Base-by-base conservation (phyloP, 208 protist species). In the Crithidia acanthocephali region DNA sequence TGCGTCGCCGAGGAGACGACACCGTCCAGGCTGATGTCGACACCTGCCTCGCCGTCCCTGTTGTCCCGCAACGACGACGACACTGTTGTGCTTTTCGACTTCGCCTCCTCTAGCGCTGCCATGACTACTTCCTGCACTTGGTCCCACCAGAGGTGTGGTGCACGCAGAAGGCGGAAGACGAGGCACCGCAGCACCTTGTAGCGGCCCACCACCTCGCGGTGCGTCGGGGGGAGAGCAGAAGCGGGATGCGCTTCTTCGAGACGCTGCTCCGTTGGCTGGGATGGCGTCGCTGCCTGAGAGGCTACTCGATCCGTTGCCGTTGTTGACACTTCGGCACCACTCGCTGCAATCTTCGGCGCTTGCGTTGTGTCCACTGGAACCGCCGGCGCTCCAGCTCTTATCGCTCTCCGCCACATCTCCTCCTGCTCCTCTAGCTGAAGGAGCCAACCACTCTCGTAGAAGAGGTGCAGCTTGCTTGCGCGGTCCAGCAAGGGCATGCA, bases 401-500 rank as follows among this genome's bases (percentile, higher is more conserved):
- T n/a, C n/a, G n/a, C n/a, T n/a, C n/a, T n/a, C n/a, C 50, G 80
- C 58, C 60, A 66, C 32, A 5, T 33, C 20, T 58, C 53, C 33
- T 68, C 62, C 48, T 58, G 62, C 48, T 51, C 48, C 20, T 68
- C 44, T 11, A 92, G 51, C 35, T 84, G 40, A 45, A 53, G 16
- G 27, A 88, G 37, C 87, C 87, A 92, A 23, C 57, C 67, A 44
- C 56, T 83, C 3, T 72, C 53, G n/a, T 59, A 42, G 45, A 86
- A 80, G 0, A 92, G 37, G 56, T 80, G 71, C 7, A 40, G 45
- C 25, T 83, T 81, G 60, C 73, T 75, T 28, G 68, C 68, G 7
- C 73, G 72, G 23, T 80, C 73, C 9, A 92, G 60, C 22, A 92
- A 61, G 25, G 61, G 48, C 77, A 92, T 87, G 28, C 56, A 62